phyloP scores from a whole-genome alignment of 2,329 filamentous ascomycete genomes.

The Botrytis fabae region DNA sequence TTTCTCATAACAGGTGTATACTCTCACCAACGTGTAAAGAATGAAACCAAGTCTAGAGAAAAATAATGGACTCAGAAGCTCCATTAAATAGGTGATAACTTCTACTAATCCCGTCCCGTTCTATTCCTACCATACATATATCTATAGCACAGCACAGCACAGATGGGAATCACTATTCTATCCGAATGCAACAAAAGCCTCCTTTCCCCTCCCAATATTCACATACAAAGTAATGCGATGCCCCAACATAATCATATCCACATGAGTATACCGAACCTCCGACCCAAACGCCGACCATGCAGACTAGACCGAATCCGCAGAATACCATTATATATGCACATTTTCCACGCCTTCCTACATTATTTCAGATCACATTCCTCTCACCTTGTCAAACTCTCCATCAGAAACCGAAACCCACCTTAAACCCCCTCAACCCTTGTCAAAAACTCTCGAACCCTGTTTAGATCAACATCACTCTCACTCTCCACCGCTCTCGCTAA shows the following conservation, averaged over 20 bases:
- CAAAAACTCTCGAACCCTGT: constrained; percentile 75
- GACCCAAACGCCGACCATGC: constrained; percentile 9
- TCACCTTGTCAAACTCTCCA: background rate
- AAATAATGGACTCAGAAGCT: background rate
- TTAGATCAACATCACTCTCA: constrained; percentile 76
- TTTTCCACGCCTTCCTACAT: background rate
- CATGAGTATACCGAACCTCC: background rate
- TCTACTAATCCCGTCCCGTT: background rate
- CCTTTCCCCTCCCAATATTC: background rate
- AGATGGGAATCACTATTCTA: background rate
- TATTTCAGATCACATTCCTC: background rate
- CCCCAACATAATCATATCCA: constrained; percentile 7
- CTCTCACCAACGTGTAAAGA: no score
- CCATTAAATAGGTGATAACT: background rate
- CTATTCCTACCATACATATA: background rate
- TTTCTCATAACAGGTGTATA: no score
- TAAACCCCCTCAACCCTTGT: constrained; percentile 60
- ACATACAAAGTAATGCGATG: background rate
- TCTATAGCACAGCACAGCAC: constrained; percentile 8
- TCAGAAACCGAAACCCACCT: background rate
- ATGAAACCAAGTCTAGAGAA: background rate
- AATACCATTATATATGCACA: constrained; percentile 7
- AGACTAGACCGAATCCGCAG: background rate
- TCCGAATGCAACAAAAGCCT: background rate
- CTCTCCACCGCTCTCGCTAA: constrained; percentile 88